phyloP scores from a whole-genome alignment of 345 rosid genomes.

The Aurinia saxatilis region DNA sequence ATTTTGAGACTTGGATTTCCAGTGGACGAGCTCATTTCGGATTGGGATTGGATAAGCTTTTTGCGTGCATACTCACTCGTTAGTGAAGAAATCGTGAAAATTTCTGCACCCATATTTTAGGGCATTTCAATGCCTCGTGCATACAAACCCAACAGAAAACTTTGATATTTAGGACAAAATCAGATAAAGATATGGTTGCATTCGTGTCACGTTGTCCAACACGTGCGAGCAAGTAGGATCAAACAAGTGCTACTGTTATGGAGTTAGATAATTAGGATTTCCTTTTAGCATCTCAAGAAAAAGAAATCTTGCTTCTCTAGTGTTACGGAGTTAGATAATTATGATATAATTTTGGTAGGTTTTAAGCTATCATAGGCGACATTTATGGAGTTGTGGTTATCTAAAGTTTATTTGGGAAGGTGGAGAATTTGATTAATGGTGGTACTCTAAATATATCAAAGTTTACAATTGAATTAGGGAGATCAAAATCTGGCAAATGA shows the following conservation, averaged over 20 bases:
- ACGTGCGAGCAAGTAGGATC: neutral
- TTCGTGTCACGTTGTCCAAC: constrained; percentile 5
- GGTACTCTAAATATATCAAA: no score
- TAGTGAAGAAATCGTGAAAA: neutral
- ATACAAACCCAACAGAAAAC: neutral
- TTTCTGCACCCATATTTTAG: neutral
- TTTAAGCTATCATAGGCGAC: neutral
- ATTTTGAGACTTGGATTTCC: no score
- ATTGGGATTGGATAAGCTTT: no score
- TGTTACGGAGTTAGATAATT: no score
- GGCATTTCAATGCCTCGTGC: neutral
- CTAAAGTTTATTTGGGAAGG: no score
- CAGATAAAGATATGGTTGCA: neutral
- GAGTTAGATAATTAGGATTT: neutral
- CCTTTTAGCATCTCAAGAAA: neutral
- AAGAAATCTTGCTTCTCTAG: neutral
- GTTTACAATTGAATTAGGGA: no score
- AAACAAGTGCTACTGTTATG: neutral
- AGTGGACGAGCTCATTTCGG: no score
- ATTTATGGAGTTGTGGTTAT: no score
- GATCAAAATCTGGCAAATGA: no score
- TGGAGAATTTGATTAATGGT: no score
- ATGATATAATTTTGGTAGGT: neutral
- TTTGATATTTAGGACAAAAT: neutral
- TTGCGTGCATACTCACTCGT: no score